phyloP scores from a whole-genome alignment of 2,329 filamentous ascomycete genomes.

The Trichoderma endophyticum region DNA sequence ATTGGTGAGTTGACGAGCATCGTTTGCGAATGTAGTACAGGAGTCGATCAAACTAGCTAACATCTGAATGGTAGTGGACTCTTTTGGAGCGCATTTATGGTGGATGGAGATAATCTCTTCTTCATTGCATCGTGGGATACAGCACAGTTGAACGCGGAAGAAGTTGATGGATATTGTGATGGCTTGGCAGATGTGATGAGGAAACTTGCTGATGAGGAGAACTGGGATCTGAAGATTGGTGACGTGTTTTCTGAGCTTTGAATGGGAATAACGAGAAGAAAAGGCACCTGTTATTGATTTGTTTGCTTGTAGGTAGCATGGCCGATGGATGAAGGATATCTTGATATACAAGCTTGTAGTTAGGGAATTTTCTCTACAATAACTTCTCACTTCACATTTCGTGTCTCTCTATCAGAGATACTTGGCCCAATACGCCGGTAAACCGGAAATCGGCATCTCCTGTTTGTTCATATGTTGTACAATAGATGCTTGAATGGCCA shows the following conservation, averaged over 20 bases:
- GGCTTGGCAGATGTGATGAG: constrained; percentile 32
- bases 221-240: constrained; percentile 30
- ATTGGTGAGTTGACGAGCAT: constrained; percentile 31
- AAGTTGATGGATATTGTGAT: constrained; percentile 33
- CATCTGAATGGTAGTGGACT: constrained; percentile 30
- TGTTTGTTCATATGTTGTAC: background rate
- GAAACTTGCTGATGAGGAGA: constrained; percentile 26
- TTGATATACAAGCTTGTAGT: background rate
- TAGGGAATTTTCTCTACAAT: background rate
- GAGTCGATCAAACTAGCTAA: background rate
- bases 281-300: too few relatives aligned
- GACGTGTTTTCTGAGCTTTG: constrained; percentile 24
- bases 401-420: background rate
- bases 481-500: background rate
- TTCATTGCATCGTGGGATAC: constrained; percentile 41
- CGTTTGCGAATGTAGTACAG: background rate
- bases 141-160: constrained; percentile 35
- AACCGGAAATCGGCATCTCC: background rate
- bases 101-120: constrained; percentile 32
- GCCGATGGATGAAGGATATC: background rate
- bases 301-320: background rate
- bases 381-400: background rate
- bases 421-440: background rate
- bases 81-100: constrained; percentile 40
- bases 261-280: background rate